Evolutionary conservation across 1,284 basidiomycete genomes (phyloP).

Genomic region (Microbotryomycetes sp.): DNA sequence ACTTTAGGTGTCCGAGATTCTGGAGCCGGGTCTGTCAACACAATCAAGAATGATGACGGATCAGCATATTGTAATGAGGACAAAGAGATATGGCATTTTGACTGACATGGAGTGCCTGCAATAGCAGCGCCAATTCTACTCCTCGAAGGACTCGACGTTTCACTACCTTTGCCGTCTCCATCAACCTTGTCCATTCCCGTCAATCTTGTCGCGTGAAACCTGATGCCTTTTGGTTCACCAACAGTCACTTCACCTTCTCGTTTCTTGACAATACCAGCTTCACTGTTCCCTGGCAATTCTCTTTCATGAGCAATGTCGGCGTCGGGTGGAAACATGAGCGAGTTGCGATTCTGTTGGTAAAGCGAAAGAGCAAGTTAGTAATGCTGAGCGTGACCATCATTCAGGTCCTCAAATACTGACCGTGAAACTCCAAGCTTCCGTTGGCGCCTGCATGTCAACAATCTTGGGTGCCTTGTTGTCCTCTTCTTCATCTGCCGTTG

Average conservation of each 20-base stretch:
- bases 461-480: constrained; percentile 34
- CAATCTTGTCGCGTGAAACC: constrained; percentile 71
- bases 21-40: constrained; percentile 19
- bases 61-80: constrained; percentile 11
- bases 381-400: constrained; percentile 7
- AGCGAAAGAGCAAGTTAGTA: neutral
- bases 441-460: constrained; percentile 38
- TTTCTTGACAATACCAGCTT: neutral
- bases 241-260: constrained; percentile 48
- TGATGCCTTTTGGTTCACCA: constrained; percentile 59
- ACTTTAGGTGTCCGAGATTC: constrained; percentile 46
- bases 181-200: constrained; percentile 51
- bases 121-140: constrained; percentile 85
- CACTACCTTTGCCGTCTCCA: constrained; percentile 46
- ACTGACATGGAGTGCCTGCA: constrained; percentile 54
- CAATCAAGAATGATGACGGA: neutral
- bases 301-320: constrained; percentile 52
- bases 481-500: constrained; percentile 37
- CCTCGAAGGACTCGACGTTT: constrained; percentile 74
- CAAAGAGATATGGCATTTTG: neutral
- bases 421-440: constrained; percentile 83
- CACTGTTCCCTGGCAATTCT: constrained; percentile 51
- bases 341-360: constrained; percentile 65
- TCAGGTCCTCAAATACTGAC: constrained; percentile 45
- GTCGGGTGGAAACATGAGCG: constrained; percentile 86